Conservation (phyloP, 2,329 filamentous ascomycete genomes). For the Pseudogymnoascus sp. region DNA sequence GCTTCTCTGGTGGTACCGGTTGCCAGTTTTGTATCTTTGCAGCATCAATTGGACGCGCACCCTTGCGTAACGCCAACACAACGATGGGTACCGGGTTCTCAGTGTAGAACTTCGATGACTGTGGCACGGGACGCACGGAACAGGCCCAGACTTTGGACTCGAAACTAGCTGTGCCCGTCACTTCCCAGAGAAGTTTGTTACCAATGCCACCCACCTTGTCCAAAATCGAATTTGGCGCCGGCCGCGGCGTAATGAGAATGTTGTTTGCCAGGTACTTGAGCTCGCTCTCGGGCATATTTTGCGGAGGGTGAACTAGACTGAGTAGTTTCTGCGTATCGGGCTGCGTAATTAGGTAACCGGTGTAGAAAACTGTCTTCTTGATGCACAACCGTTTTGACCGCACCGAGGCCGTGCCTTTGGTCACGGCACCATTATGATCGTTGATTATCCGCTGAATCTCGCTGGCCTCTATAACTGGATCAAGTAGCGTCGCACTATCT, state of each 20-base stretch:
- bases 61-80: conserved; percentile 70
- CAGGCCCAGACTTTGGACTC: conserved; percentile 86
- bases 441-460: conserved; percentile 87
- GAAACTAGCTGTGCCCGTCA: conserved; percentile 63
- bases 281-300: conserved; percentile 55
- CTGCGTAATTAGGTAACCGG: conserved; percentile 74
- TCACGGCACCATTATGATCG: conserved; percentile 61
- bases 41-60: conserved; percentile 69
- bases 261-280: conserved; percentile 79
- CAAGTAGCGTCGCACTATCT: conserved; percentile 63
- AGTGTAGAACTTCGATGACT: conserved; percentile 61
- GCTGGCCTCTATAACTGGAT: conserved; percentile 70
- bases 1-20: conserved; percentile 59
- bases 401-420: conserved; percentile 26
- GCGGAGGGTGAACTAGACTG: conserved; percentile 56
- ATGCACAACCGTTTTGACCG: conserved; percentile 51
- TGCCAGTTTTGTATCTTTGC: conserved; percentile 77
- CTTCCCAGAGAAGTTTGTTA: conserved; percentile 73
- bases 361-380: conserved; percentile 83
- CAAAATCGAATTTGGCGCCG: conserved; percentile 62
- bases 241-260: conserved; percentile 78
- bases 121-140: conserved; percentile 62
- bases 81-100: conserved; percentile 72
- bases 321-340: conserved; percentile 65
- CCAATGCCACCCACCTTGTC: conserved; percentile 82